Evolutionary conservation across 176 grass and related monocot species (phyloP).

Genomic region (Puya raimondii): DNA sequence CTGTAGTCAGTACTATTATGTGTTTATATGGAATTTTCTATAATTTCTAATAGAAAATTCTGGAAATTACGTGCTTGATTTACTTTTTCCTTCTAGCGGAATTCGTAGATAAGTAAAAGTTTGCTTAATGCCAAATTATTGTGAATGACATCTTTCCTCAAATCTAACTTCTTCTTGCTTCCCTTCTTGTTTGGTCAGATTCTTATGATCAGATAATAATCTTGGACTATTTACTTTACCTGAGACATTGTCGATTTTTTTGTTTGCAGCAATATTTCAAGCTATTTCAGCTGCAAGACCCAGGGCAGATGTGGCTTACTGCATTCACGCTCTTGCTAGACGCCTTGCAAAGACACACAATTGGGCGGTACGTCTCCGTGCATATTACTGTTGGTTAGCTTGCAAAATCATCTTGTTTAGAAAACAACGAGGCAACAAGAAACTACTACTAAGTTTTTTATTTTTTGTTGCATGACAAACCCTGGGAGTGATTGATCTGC

Average conservation of each 20-base stretch:
- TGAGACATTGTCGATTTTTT: constrained; percentile 1
- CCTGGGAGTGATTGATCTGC: too few species aligned
- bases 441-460: too few species aligned
- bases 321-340: constrained; percentile 91
- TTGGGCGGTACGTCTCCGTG: constrained; percentile 57
- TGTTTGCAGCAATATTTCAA: constrained; percentile 60
- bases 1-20: not conserved
- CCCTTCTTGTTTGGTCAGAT: not conserved
- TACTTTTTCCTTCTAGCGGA: not conserved
- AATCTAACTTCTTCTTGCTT: not conserved
- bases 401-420: not conserved
- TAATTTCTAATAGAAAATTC: too few species aligned
- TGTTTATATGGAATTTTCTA: not conserved
- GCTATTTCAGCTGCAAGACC: constrained; percentile 72
- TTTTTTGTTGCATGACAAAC: too few species aligned
- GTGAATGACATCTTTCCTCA: not conserved
- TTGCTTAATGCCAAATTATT: not conserved
- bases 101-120: not conserved
- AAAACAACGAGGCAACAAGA: too few species aligned
- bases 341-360: constrained; percentile 92
- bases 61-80: not conserved
- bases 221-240: not conserved
- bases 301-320: constrained; percentile 84
- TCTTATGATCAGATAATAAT: not conserved
- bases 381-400: not conserved